Conservation (phyloP, 768 basidiomycete species). For the Amanita fuliginea region DNA sequence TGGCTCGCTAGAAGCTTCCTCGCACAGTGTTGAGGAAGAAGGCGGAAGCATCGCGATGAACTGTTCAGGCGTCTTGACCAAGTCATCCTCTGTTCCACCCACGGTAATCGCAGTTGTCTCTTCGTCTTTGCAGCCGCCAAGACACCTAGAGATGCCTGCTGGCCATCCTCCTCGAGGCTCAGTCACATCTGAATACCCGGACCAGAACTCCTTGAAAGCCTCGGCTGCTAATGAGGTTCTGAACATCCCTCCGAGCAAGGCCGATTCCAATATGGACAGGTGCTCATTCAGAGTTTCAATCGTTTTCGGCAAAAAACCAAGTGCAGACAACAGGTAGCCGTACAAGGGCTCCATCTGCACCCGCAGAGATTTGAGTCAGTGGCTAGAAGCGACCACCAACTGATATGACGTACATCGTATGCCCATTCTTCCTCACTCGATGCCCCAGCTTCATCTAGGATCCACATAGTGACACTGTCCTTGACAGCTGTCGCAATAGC, state of each 20-base stretch:
- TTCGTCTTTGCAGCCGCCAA: slow-evolving; percentile 8
- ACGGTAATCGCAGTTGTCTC: neutral
- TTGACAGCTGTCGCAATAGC: slow-evolving; percentile 37
- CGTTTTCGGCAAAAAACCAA: slow-evolving; percentile 34
- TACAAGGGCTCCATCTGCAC: slow-evolving; percentile 53
- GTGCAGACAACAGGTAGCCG: slow-evolving; percentile 40
- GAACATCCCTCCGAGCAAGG: slow-evolving; percentile 39
- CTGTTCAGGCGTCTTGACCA: neutral
- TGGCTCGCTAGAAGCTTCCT: neutral
- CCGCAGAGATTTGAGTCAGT: slow-evolving; percentile 1
- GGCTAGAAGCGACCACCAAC: neutral
- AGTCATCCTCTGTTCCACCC: neutral
- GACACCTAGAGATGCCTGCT: slow-evolving; percentile 23
- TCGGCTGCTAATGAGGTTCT: slow-evolving; percentile 33
- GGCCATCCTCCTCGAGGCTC: slow-evolving; percentile 47
- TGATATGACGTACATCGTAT: slow-evolving; percentile 37
- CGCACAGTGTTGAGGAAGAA: slow-evolving; percentile 16
- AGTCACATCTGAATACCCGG: slow-evolving; percentile 27
- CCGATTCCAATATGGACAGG: slow-evolving; percentile 42
- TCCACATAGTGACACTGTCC: slow-evolving; percentile 50
- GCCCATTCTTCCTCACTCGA: slow-evolving; percentile 45
- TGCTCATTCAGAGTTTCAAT: slow-evolving; percentile 32
- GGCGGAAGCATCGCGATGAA: slow-evolving; percentile 2
- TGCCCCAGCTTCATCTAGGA: slow-evolving; percentile 43
- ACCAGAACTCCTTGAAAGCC: slow-evolving; percentile 58